Evolutionary conservation across 768 basidiomycete species (phyloP).

Genomic region (Boletus tylopilopsis): DNA sequence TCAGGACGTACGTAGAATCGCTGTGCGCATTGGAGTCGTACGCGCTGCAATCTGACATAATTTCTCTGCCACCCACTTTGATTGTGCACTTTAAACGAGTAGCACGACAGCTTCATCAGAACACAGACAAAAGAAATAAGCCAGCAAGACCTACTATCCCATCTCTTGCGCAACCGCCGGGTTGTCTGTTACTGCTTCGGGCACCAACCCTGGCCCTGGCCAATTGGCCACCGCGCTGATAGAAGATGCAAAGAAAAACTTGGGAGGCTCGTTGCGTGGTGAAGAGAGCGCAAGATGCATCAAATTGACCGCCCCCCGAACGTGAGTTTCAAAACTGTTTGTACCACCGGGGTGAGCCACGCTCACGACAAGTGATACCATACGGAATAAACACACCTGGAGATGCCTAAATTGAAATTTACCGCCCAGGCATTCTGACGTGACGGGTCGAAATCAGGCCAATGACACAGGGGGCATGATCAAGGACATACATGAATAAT

Average conservation of each 20-base stretch:
- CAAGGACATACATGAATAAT: slow-evolving; percentile 40
- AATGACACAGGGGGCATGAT: neutral
- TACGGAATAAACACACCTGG: slow-evolving; percentile 11
- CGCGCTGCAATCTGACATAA: slow-evolving; percentile 41
- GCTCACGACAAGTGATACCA: too few species aligned
- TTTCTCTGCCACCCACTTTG: slow-evolving; percentile 56
- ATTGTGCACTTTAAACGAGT: slow-evolving; percentile 18
- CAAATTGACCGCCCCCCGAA: slow-evolving; percentile 48
- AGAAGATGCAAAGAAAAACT: slow-evolving; percentile 52
- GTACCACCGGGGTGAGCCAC: slow-evolving; percentile 1
- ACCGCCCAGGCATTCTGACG: slow-evolving; percentile 53
- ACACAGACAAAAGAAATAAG: neutral
- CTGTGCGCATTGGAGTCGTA: slow-evolving; percentile 19
- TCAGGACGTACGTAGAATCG: slow-evolving; percentile 18
- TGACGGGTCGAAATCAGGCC: neutral
- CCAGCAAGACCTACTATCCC: slow-evolving; percentile 26
- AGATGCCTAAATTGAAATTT: slow-evolving; percentile 45
- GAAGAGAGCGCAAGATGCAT: slow-evolving; percentile 46
- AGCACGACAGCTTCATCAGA: neutral
- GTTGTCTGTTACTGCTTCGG: slow-evolving; percentile 22
- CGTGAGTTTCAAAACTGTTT: slow-evolving; percentile 40
- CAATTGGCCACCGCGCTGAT: slow-evolving; percentile 33
- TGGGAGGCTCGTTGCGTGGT: slow-evolving; percentile 27
- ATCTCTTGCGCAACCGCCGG: slow-evolving; percentile 30
- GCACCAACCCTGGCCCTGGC: slow-evolving; percentile 16